Percentiles rank a stretch among this genome's conserved stretches.
Conservation (phyloP, 2,329 filamentous ascomycete genomes). For the Colletotrichum sp. region DNA sequence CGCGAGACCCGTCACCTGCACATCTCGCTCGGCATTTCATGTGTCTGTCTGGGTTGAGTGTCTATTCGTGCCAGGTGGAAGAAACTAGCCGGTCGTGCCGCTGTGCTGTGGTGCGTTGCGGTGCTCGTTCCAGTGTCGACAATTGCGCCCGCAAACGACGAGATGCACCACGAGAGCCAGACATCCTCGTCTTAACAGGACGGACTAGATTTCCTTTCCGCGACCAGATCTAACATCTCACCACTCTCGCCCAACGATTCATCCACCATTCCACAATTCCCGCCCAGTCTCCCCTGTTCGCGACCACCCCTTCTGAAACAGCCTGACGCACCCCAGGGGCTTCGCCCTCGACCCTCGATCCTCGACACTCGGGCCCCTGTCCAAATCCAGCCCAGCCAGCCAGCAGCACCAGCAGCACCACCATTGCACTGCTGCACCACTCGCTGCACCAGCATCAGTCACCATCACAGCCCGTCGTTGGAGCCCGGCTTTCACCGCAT, state of each 20-base stretch:
- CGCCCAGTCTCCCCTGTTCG: conserved; percentile 19
- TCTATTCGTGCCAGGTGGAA: neutral
- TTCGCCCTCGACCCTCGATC: conserved; percentile 21
- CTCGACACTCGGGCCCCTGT: conserved; percentile 28
- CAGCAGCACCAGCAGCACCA: neutral
- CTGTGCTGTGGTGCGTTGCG: neutral
- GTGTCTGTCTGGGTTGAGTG: neutral
- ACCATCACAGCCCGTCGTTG: neutral
- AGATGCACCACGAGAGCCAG: neutral
- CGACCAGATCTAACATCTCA: conserved; percentile 8
- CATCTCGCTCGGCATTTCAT: neutral
- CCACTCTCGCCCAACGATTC: neutral
- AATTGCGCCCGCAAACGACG: conserved; percentile 11
- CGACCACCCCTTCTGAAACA: conserved; percentile 37
- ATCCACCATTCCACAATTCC: neutral
- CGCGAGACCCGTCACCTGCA: neutral
- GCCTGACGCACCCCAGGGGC: conserved; percentile 39
- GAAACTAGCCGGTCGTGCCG: neutral
- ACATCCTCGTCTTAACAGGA: conserved; percentile 11
- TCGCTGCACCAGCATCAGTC: neutral
- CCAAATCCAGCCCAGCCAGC: neutral
- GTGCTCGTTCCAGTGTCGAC: neutral
- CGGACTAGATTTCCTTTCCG: conserved; percentile 6
- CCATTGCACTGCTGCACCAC: neutral
- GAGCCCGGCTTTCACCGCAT: conserved; percentile 18